Base-by-base conservation (phyloP, 2,329 filamentous ascomycete species). In the Hypoxylon rubiginosum region DNA sequence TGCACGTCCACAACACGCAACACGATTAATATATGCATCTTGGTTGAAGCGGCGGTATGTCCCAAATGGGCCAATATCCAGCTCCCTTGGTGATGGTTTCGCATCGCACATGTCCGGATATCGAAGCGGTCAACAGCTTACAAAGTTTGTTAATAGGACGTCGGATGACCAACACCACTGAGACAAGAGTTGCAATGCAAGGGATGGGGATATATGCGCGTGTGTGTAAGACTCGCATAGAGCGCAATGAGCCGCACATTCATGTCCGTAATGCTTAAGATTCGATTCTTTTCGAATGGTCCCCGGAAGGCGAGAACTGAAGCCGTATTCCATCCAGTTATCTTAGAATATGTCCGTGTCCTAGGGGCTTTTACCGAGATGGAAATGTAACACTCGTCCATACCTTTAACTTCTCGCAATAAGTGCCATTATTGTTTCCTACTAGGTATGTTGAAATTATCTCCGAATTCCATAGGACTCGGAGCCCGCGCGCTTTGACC, bases 91-190 rank as follows among this genome's bases (percentile, higher is more conserved):
- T 57, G 49, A 62, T 34, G 32, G 50, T 66, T 61, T 41, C 53
- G 53, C 67, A 62, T 70, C 67, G 67, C 64, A 68, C 34, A 70
- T 68, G 64, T 70, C 67, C 67, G 67, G 57, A 56, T 26, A 39
- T 30, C 34, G 56, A 64, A 56, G 67, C 67, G 67, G 67, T 70
- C 67, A 68, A 66, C 52, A 32, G 48, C 26, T 60, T 52, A 54
- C 63, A 63, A 63, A 57, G 21, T 24, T 58, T 15, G 46, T 50
- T 15, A 30, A 43, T 49, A 43, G 51, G 3, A 46, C 28, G 43
- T 56, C 43, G 28, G 19, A 58, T 57, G 48, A 39, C 17, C 3
- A 19, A 26, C 34, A 39, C 36, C 19, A 51, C 51, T 30, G 24
- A 49, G 51, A 43, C 26, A 53, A 56, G 62, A 58, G 60, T 54